These are phyloP conservation scores for Medicago ruthenica DNA, from an alignment of 306 rosid genomes.

Conservation along the genomic window DNA sequence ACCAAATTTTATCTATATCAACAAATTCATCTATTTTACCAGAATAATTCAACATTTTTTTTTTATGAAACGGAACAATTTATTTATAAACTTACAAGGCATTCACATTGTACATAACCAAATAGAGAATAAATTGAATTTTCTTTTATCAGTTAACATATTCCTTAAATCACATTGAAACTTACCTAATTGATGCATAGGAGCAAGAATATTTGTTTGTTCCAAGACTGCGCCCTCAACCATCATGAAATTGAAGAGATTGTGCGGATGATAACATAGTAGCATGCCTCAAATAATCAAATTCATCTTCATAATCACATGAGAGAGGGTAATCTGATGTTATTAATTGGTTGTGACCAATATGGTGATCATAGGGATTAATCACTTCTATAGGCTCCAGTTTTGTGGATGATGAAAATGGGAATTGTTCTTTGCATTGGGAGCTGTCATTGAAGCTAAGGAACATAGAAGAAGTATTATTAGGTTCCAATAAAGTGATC, in stretches of 20 bases:
- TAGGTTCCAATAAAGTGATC: constrained; percentile 33
- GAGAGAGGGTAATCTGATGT: neutral
- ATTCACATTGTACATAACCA: neutral
- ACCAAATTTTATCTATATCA: no score
- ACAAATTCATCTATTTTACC: no score
- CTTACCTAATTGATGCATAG: no score
- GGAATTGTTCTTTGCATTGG: constrained; percentile 8
- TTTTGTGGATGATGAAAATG: neutral
- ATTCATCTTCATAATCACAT: constrained; percentile 21
- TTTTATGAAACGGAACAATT: no score
- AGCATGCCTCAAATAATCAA: constrained; percentile 15
- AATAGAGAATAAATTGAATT: no score
- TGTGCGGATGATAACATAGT: neutral
- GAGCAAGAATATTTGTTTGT: neutral
- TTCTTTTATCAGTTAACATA: neutral
- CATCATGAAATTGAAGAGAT: constrained; percentile 9
- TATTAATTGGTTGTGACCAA: neutral
- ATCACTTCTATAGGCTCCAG: constrained; percentile 11
- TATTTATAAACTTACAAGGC: neutral
- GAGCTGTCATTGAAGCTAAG: constrained; percentile 38
- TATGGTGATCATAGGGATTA: neutral
- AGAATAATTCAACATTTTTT: no score
- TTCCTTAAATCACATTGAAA: neutral
- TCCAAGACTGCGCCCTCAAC: neutral
- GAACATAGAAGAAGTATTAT: constrained; percentile 29